Evolutionary conservation across 441 rosid species (phyloP).

Genomic region (Erysimum cheiri): DNA sequence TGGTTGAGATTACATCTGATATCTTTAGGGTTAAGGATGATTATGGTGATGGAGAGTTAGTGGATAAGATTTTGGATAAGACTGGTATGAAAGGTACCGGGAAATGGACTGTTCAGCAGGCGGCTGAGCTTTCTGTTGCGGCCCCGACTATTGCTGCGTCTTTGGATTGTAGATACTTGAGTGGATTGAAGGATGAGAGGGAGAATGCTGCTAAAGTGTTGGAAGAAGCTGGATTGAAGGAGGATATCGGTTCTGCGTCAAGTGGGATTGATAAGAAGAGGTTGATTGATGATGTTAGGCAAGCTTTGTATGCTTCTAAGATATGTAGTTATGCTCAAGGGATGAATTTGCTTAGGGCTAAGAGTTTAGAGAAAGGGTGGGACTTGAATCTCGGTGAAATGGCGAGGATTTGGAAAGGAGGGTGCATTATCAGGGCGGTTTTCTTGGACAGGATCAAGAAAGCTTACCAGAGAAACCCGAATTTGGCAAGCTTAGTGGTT

Average conservation of each 20-base stretch:
- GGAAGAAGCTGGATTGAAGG: constrained; percentile 81
- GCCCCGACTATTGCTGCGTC: constrained; percentile 96
- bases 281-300: constrained; percentile 93
- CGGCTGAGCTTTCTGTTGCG: constrained; percentile 92
- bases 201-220: constrained; percentile 64
- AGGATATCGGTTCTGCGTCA: constrained; percentile 52
- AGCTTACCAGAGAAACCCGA: constrained; percentile 89
- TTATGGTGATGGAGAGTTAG: constrained; percentile 66
- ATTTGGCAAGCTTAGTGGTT: constrained; percentile 79
- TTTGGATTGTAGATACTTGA: constrained; percentile 83
- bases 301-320: constrained; percentile 88
- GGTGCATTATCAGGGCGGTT: constrained; percentile 93
- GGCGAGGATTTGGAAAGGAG: constrained; percentile 99
- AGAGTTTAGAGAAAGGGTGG: constrained; percentile 83
- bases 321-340: constrained; percentile 97
- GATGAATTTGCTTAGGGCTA: constrained; percentile 90
- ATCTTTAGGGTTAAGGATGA: constrained; percentile 86
- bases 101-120: constrained; percentile 98
- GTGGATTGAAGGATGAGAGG: constrained; percentile 92
- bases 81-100: constrained; percentile 99
- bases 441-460: constrained; percentile 94
- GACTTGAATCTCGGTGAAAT: constrained; percentile 79
- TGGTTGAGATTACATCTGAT: constrained; percentile 86
- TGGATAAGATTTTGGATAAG: constrained; percentile 92
- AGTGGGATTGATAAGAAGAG: constrained; percentile 75